phyloP scores from a whole-genome alignment of 352 stramenopile species.

The Phytophthora sp. region DNA sequence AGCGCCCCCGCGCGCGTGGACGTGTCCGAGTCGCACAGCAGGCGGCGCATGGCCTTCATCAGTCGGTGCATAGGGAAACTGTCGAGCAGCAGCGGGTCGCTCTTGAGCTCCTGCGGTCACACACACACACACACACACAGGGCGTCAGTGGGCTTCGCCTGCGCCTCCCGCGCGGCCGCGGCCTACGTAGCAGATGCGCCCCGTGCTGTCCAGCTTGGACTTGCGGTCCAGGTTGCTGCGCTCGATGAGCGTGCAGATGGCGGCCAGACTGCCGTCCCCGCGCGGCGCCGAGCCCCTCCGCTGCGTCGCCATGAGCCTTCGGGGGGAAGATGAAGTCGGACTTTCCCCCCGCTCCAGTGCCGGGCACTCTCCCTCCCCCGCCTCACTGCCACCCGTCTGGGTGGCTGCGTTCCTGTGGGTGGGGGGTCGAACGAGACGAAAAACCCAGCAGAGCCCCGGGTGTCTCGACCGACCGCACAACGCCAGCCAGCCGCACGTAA shows the following conservation, averaged over 20 bases:
- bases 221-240: slow-evolving; percentile 84
- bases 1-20: slow-evolving; percentile 78
- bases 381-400: too few species aligned
- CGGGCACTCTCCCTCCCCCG: too few species aligned
- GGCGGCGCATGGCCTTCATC: slow-evolving; percentile 78
- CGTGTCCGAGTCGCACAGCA: slow-evolving; percentile 82
- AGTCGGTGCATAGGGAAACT: slow-evolving; percentile 81
- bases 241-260: slow-evolving; percentile 87
- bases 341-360: not conserved
- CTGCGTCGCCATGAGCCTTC: slow-evolving; percentile 47
- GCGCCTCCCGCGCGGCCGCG: too few species aligned
- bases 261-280: slow-evolving; percentile 63
- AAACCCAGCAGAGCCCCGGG: not conserved
- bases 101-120: slow-evolving; percentile 82
- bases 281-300: slow-evolving; percentile 41
- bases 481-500: slow-evolving; percentile 15
- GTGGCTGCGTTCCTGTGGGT: too few species aligned
- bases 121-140: too few species aligned
- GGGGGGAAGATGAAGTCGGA: slow-evolving; percentile 24
- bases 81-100: slow-evolving; percentile 83
- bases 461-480: slow-evolving; percentile 8
- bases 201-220: slow-evolving; percentile 88
- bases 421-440: too few species aligned
- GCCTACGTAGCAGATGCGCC: slow-evolving; percentile 84
- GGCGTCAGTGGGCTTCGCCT: too few species aligned